Percentiles rank a stretch among this genome's conserved stretches.
These are phyloP conservation scores for Protomyces arabidopsidicola DNA, from an alignment of 1,139 yeast species.

Conservation along the genomic window DNA sequence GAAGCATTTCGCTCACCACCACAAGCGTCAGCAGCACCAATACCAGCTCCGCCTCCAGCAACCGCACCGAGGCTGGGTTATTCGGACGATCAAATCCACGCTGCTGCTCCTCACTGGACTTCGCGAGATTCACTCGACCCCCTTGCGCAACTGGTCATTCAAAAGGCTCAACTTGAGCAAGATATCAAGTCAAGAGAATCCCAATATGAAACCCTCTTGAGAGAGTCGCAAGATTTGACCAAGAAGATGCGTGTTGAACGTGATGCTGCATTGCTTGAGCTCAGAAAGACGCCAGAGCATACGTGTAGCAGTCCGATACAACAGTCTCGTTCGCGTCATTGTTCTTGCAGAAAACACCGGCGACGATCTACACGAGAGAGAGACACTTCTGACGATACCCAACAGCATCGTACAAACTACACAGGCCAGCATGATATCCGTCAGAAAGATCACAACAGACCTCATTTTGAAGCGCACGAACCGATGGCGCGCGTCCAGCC, in stretches of 20 bases:
- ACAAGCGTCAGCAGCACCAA: background rate
- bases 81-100: background rate
- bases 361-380: background rate
- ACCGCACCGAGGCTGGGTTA: background rate
- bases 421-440: background rate
- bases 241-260: constrained; percentile 20
- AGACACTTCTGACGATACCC: background rate
- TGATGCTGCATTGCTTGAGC: constrained; percentile 1
- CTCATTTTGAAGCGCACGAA: background rate
- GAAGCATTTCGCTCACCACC: background rate
- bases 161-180: constrained; percentile 18
- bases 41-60: background rate
- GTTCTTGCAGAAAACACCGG: background rate
- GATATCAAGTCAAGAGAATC: constrained; percentile 9
- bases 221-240: constrained; percentile 13
- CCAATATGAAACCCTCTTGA: constrained; percentile 5
- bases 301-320: background rate
- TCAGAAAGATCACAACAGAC: background rate
- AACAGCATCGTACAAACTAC: background rate
- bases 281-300: background rate
- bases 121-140: constrained; percentile 6
- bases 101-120: background rate
- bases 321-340: background rate
- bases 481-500: background rate
- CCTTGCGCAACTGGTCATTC: constrained; percentile 15